Evolutionary conservation across 306 rosid genomes (phyloP).

Genomic region (Fagus crenata): DNA sequence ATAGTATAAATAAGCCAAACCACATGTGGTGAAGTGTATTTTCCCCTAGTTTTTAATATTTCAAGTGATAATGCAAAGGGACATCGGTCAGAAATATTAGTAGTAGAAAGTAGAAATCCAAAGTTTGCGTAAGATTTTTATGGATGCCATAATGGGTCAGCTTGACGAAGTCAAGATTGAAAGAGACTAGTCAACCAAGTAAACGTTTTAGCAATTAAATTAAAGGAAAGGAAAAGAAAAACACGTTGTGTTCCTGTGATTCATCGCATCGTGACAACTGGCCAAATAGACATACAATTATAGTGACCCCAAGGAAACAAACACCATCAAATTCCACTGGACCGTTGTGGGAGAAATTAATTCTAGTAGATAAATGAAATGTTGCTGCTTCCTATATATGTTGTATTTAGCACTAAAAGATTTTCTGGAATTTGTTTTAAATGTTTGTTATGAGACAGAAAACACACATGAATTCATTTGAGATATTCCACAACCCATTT

Average conservation of each 20-base stretch:
- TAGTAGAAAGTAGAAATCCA: neutral
- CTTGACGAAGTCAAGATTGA: slow-evolving; percentile 44
- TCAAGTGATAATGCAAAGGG: neutral
- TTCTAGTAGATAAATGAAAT: neutral
- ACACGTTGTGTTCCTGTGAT: neutral
- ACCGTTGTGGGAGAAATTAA: no score
- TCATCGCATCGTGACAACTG: slow-evolving; percentile 5
- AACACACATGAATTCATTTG: neutral
- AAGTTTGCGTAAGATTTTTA: neutral
- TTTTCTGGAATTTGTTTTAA: neutral
- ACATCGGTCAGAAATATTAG: neutral
- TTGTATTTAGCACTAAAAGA: neutral
- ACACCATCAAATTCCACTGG: neutral
- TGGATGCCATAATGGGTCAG: slow-evolving; percentile 14
- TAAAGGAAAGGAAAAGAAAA: slow-evolving; percentile 14
- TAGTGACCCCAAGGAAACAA: no score
- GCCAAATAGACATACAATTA: slow-evolving; percentile 19
- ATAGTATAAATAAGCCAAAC: no score
- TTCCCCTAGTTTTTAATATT: neutral
- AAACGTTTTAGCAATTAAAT: slow-evolving; percentile 33
- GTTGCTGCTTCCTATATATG: neutral
- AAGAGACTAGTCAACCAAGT: slow-evolving; percentile 49
- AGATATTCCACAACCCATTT: no score
- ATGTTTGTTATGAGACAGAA: neutral
- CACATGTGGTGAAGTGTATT: no score